Evolutionary conservation across 2,329 filamentous ascomycete genomes (phyloP), one percentile per base, ranked within the genome.

Genomic region (Juglanconis sp.): DNA sequence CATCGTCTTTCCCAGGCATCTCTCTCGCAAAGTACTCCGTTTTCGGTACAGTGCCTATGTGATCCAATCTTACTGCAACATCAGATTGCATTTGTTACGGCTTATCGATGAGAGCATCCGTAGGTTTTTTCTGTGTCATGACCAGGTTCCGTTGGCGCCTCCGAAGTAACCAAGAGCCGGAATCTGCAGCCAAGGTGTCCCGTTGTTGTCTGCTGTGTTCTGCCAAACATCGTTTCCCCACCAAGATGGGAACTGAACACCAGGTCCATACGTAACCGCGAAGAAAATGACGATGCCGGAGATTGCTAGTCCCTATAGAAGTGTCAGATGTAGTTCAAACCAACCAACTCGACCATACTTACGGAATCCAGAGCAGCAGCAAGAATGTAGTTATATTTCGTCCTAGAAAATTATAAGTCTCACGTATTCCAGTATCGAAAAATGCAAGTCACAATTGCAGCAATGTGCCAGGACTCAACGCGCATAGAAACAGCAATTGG

Each of bases 331-430:
- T 3, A 44, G 13, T 24, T 11, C 30, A 34, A 24, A 11, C 17
- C 15, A 9, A 9, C 13, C 2, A 15, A 6, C 11, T 10, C 9
- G 5, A 49, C 34, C 17, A 42, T 10, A 40, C 54, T 50, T 31
- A 56, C 54, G 6, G 67, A 69, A 40, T 72, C 71, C 15, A 73
- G 64, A 10, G 71, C 71, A 7, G 71, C 70, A 3, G 70, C 69
- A 10, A 74, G 67, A 34, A 73, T 67, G 53, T 73, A 74, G 62
- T 71, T 80, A 57, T 78, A 80, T 68, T 79, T 79, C 1, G 54
- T 50, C 54, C 54, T 56, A 6, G 1, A n/a, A 10, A 7, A 11
- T 31, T 5, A 11, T 56, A 5, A 56, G 54, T 3, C 24, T 24
- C 24, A 24, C 24, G 24, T 24, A 24, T 24, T 24, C 24, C 24